Conservation (phyloP, 164 flowering plant species). For the Chimonanthus salicifolius region DNA sequence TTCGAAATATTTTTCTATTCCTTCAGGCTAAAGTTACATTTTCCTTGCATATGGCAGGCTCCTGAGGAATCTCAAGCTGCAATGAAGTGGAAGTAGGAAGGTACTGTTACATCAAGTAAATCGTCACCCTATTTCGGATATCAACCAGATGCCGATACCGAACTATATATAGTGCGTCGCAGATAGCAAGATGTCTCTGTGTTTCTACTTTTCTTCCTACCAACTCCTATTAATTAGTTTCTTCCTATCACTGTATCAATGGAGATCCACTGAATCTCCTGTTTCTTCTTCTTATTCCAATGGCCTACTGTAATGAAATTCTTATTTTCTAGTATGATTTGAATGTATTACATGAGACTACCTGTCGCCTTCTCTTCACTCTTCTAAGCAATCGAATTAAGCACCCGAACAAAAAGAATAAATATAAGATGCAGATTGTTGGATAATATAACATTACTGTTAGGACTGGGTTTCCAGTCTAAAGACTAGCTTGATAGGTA, state of each 20-base stretch:
- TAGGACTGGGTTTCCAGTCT: too few relatives aligned
- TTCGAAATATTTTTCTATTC: too few relatives aligned
- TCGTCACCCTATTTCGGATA: not conserved
- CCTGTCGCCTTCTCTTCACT: too few relatives aligned
- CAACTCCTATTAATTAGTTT: not conserved
- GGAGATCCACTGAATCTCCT: not conserved
- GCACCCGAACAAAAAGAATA: too few relatives aligned
- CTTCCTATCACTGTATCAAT: not conserved
- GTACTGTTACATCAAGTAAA: not conserved
- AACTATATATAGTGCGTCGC: not conserved
- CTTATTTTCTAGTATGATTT: too few relatives aligned
- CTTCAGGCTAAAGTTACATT: not conserved
- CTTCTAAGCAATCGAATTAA: too few relatives aligned
- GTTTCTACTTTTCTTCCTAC: not conserved
- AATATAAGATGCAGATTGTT: too few relatives aligned
- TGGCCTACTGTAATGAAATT: too few relatives aligned
- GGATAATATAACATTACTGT: too few relatives aligned
- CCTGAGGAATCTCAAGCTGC: not conserved
- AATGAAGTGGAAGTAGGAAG: not conserved
- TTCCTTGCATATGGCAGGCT: not conserved
- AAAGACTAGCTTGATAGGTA: too few relatives aligned
- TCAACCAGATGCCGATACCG: not conserved
- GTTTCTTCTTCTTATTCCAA: not conserved
- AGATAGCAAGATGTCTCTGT: not conserved
- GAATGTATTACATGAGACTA: too few relatives aligned